These are phyloP conservation scores for Borealophlyctis nickersoniae DNA, from an alignment of 192 early-diverging fungal genomes.

Conservation along the genomic window DNA sequence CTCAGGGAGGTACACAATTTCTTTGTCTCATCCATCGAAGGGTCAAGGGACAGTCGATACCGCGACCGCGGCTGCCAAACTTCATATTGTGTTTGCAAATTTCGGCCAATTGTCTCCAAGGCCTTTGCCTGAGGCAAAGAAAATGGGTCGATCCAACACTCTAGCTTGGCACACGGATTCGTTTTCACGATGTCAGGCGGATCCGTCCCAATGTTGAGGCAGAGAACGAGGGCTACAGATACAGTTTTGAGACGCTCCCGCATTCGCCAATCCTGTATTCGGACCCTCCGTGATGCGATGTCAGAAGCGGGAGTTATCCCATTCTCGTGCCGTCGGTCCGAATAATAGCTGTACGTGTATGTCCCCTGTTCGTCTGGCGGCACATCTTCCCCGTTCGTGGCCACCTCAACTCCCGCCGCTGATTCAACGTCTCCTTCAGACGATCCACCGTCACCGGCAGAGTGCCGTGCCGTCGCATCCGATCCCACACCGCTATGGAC, in stretches of 20 bases:
- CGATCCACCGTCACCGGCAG: too few species aligned
- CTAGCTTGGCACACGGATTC: constrained; percentile 80
- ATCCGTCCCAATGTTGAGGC: constrained; percentile 92
- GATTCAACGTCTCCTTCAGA: too few species aligned
- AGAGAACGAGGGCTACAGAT: constrained; percentile 81
- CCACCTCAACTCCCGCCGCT: too few species aligned
- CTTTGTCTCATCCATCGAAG: constrained; percentile 89
- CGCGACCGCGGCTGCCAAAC: constrained; percentile 79
- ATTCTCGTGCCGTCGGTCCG: constrained; percentile 29
- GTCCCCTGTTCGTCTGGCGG: not conserved
- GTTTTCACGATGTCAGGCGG: constrained; percentile 93
- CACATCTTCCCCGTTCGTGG: not conserved
- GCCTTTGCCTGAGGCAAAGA: constrained; percentile 73
- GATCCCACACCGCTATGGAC: too few species aligned
- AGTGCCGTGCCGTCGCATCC: too few species aligned
- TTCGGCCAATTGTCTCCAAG: constrained; percentile 82
- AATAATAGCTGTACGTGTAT: constrained; percentile 18
- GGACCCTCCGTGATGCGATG: not conserved
- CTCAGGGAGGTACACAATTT: constrained; percentile 81
- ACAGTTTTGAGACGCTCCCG: constrained; percentile 76
- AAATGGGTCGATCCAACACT: constrained; percentile 94
- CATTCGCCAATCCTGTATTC: constrained; percentile 58
- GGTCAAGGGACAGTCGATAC: constrained; percentile 83
- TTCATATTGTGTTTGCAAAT: constrained; percentile 91
- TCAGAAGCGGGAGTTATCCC: not conserved